Evolutionary conservation across 768 basidiomycete species (phyloP).

Genomic region (Myochromella boudieri): DNA sequence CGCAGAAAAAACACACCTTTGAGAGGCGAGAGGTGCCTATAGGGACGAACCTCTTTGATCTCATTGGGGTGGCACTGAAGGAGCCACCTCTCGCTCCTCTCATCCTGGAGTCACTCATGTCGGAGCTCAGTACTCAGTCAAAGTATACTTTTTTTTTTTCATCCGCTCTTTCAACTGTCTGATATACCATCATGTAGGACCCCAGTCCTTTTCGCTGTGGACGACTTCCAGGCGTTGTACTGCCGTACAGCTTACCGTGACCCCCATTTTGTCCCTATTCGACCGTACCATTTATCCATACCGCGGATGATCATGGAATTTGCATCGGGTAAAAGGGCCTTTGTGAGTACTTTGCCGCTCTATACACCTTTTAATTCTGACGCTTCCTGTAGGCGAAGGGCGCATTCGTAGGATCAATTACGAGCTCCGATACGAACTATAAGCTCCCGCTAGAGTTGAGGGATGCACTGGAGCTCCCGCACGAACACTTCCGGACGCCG

Average conservation of each 20-base stretch:
- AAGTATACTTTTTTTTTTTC: conserved; percentile 34
- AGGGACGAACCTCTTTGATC: conserved; percentile 50
- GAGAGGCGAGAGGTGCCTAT: conserved; percentile 46
- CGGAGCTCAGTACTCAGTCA: conserved; percentile 62
- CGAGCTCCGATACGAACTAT: conserved; percentile 57
- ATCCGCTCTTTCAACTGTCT: neutral
- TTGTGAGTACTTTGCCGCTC: conserved; percentile 48
- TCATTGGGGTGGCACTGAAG: conserved; percentile 59
- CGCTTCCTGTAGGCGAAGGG: conserved; percentile 54
- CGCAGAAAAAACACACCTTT: conserved; percentile 40
- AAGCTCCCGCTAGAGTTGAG: conserved; percentile 61
- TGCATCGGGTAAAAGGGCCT: conserved; percentile 63
- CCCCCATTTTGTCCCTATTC: conserved; percentile 66
- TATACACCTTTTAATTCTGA: conserved; percentile 2
- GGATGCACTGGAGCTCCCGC: conserved; percentile 52
- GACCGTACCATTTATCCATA: conserved; percentile 75
- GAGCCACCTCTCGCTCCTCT: conserved; percentile 52
- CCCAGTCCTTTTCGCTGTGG: conserved; percentile 82
- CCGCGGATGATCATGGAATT: conserved; percentile 80
- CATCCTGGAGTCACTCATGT: conserved; percentile 58
- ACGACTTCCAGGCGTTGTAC: conserved; percentile 86
- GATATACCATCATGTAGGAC: conserved; percentile 37
- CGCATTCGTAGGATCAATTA: conserved; percentile 70
- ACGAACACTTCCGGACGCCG: conserved; percentile 43
- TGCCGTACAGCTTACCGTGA: conserved; percentile 67